Evolutionary conservation across 2,329 filamentous ascomycete species (phyloP).

Genomic region (Curvularia verruculosa): DNA sequence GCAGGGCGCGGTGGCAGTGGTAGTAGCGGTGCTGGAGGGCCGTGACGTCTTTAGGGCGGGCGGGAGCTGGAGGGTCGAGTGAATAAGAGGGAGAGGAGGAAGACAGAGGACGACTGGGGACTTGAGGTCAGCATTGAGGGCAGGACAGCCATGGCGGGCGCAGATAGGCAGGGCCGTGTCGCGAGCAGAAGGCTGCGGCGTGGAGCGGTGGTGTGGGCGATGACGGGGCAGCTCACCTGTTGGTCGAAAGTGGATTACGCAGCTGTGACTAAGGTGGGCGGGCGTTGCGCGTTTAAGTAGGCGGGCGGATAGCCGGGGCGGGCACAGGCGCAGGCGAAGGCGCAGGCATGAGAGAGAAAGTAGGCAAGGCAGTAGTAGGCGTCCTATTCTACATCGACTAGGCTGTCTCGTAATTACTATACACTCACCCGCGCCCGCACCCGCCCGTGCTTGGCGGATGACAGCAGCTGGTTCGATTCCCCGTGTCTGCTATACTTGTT

Average conservation of each 20-base stretch:
- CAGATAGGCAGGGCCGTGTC: constrained; percentile 14
- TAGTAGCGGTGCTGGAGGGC: constrained; percentile 2
- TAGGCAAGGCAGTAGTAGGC: background rate
- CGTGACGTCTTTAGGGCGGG: constrained; percentile 24
- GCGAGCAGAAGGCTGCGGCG: constrained; percentile 17
- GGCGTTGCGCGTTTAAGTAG: constrained; percentile 19
- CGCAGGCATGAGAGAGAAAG: background rate
- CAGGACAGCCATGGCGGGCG: constrained; percentile 1
- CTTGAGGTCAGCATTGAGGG: constrained; percentile 20
- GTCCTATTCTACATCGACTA: background rate
- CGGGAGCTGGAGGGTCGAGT: constrained; percentile 6
- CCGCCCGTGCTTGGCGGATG: background rate
- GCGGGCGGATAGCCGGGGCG: constrained; percentile 9
- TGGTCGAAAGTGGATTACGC: constrained; percentile 28
- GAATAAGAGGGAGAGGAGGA: constrained; percentile 9
- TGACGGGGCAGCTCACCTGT: constrained; percentile 27
- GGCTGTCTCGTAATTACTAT: no score
- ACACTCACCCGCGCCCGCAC: no score
- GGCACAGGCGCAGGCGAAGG: background rate
- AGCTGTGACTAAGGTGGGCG: constrained; percentile 30
- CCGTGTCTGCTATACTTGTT: constrained; percentile 6
- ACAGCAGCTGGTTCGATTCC: background rate
- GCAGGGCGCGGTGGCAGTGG: background rate
- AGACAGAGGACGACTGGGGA: constrained; percentile 6
- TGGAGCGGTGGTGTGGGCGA: constrained; percentile 10